Conservation (phyloP, 2,329 filamentous ascomycete genomes). For the Colletotrichum brevisporum region DNA sequence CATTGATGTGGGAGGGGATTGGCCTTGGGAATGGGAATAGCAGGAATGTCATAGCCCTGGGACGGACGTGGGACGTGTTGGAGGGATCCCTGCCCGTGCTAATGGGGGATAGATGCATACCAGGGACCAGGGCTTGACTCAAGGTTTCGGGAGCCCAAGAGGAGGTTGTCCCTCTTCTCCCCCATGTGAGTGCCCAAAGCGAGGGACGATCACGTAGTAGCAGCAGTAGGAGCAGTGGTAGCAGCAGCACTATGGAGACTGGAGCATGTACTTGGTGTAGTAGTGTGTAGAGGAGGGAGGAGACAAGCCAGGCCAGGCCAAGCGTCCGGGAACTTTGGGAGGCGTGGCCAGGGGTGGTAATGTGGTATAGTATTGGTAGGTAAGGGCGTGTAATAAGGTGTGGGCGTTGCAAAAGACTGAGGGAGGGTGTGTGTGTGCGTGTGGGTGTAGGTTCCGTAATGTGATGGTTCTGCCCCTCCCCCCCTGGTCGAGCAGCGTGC, state of each 20-base stretch:
- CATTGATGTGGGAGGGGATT: slow-evolving; percentile 33
- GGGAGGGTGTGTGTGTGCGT: slow-evolving; percentile 5
- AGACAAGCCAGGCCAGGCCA: slow-evolving; percentile 25
- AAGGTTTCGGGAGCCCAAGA: slow-evolving; percentile 41
- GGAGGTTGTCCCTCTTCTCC: slow-evolving; percentile 6
- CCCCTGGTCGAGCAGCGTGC: slow-evolving; percentile 14
- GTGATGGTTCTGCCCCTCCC: slow-evolving; percentile 2
- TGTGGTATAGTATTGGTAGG: slow-evolving; percentile 4
- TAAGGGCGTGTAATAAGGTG: too few relatives aligned
- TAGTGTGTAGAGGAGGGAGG: background rate
- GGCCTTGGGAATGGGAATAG: slow-evolving; percentile 27
- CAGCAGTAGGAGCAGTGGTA: background rate
- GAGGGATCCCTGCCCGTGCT: slow-evolving; percentile 38
- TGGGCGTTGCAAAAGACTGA: slow-evolving; percentile 7
- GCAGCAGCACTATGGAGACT: background rate
- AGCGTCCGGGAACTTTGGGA: slow-evolving; percentile 38
- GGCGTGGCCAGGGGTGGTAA: background rate
- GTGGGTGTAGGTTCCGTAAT: slow-evolving; percentile 24
- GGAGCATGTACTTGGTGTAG: background rate
- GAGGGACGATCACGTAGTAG: slow-evolving; percentile 40
- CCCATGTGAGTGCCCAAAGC: slow-evolving; percentile 41
- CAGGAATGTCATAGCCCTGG: slow-evolving; percentile 41
- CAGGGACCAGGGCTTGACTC: slow-evolving; percentile 42
- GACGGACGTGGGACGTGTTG: slow-evolving; percentile 37
- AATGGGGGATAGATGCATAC: slow-evolving; percentile 42